A percentile compares a stretch with the other conserved stretches of the same genome.
phyloP scores from a whole-genome alignment of 805 yeast genomes.

The Candida adriatica region DNA sequence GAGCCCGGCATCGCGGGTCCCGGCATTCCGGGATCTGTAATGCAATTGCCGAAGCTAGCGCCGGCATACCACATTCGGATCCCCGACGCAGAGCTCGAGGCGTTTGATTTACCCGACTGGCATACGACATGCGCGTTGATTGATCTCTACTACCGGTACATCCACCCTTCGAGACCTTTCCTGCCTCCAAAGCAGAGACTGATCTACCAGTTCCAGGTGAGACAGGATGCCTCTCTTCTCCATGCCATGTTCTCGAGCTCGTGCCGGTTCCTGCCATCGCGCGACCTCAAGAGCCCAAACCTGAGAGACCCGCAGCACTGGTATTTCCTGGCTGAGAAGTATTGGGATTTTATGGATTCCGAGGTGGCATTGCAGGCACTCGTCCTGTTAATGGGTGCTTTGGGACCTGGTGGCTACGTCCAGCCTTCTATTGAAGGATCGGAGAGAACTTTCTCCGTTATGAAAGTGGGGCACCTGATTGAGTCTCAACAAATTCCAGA shows the following conservation, averaged over 20 bases:
- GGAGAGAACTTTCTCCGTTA: conserved; percentile 17
- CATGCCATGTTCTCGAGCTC: conserved; percentile 32
- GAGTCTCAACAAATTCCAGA: conserved; percentile 16
- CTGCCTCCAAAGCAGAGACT: conserved; percentile 30
- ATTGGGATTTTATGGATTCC: conserved; percentile 26
- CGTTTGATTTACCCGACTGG: conserved; percentile 33
- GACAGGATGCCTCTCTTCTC: conserved; percentile 25
- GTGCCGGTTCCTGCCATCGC: conserved; percentile 26
- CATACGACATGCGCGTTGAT: conserved; percentile 26
- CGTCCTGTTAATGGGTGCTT: conserved; percentile 24
- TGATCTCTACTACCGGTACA: conserved; percentile 35
- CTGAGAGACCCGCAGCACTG: conserved; percentile 31
- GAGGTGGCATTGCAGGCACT: conserved; percentile 23
- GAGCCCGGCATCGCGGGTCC: too few species aligned
- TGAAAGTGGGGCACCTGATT: conserved; percentile 13
- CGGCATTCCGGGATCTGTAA: too few species aligned
- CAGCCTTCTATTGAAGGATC: conserved; percentile 24
- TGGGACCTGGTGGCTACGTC: conserved; percentile 25
- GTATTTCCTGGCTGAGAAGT: conserved; percentile 29
- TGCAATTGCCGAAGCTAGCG: conserved; percentile 12
- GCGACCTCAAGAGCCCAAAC: conserved; percentile 20
- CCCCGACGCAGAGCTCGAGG: conserved; percentile 25
- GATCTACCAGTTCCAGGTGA: conserved; percentile 24
- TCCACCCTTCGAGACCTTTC: conserved; percentile 31
- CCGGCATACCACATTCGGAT: conserved; percentile 13